A percentile compares a stretch with the other conserved stretches of the same genome.
Conservation (phyloP, 768 basidiomycete species). For the Leucocoprinus sp. region DNA sequence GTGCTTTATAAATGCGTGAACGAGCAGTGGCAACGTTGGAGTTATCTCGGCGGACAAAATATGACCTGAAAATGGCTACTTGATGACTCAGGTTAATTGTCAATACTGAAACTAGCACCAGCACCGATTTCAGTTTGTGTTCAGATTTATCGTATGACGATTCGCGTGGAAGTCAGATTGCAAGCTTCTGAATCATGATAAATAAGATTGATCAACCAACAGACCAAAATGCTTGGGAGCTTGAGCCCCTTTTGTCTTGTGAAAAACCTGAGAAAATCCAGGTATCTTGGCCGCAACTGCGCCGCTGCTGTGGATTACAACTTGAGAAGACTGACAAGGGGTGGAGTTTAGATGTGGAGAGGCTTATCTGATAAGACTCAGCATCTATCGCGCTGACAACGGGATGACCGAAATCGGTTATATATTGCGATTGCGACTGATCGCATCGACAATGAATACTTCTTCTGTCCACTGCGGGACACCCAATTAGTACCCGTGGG, state of each 20-base stretch:
- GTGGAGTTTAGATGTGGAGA: not conserved
- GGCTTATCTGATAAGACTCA: conserved; percentile 17
- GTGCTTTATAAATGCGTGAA: conserved; percentile 18
- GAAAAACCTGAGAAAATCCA: no score
- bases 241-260: no score
- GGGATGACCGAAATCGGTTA: no score
- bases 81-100: conserved; percentile 6
- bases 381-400: conserved; percentile 4
- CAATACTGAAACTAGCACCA: conserved; percentile 9
- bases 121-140: not conserved
- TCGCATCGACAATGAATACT: no score
- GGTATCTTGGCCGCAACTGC: not conserved
- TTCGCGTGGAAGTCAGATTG: conserved; percentile 5
- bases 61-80: not conserved
- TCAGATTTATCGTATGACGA: conserved; percentile 9
- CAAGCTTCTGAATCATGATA: no score
- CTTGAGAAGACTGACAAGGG: not conserved
- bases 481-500: no score
- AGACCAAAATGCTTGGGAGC: no score
- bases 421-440: no score
- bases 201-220: not conserved
- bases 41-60: conserved; percentile 1
- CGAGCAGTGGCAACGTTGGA: not conserved
- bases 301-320: not conserved
- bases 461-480: no score